Evolutionary conservation across 805 yeast species (phyloP).

Genomic region (Hanseniaspora taiwanica): DNA sequence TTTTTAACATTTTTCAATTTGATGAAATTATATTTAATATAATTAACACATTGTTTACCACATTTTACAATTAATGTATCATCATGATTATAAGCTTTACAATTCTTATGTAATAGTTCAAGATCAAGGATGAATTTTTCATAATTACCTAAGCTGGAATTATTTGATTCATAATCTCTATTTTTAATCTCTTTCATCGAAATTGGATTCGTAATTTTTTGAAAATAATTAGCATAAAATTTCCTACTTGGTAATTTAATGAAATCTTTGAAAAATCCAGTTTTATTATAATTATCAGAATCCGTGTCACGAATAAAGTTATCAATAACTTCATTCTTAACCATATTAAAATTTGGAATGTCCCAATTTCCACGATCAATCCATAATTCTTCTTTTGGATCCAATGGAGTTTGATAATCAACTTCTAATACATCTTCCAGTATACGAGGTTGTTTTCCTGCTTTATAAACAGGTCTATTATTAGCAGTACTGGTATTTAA

Average conservation of each 20-base stretch:
- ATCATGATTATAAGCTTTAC: slow-evolving; percentile 57
- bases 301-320: slow-evolving; percentile 7
- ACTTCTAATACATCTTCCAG: slow-evolving; percentile 7
- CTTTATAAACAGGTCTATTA: slow-evolving; percentile 14
- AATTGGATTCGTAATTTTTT: slow-evolving; percentile 48
- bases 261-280: slow-evolving; percentile 35
- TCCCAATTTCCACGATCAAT: slow-evolving; percentile 16
- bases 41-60: slow-evolving; percentile 41
- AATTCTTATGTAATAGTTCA: slow-evolving; percentile 55
- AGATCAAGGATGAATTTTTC: slow-evolving; percentile 45
- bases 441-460: slow-evolving; percentile 23
- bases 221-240: slow-evolving; percentile 69
- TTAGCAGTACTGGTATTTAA: no score
- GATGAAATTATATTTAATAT: slow-evolving; percentile 38
- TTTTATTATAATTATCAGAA: slow-evolving; percentile 1
- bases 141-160: slow-evolving; percentile 11
- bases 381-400: slow-evolving; percentile 21
- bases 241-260: slow-evolving; percentile 60
- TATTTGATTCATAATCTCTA: slow-evolving; percentile 19
- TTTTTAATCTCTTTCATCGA: slow-evolving; percentile 53
- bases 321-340: slow-evolving; percentile 20
- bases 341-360: slow-evolving; percentile 21
- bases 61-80: slow-evolving; percentile 53
- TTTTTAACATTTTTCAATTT: slow-evolving; percentile 25
- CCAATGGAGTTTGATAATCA: slow-evolving; percentile 18